Conservation (phyloP, 768 basidiomycete genomes). For the Saitozyma sp. region DNA sequence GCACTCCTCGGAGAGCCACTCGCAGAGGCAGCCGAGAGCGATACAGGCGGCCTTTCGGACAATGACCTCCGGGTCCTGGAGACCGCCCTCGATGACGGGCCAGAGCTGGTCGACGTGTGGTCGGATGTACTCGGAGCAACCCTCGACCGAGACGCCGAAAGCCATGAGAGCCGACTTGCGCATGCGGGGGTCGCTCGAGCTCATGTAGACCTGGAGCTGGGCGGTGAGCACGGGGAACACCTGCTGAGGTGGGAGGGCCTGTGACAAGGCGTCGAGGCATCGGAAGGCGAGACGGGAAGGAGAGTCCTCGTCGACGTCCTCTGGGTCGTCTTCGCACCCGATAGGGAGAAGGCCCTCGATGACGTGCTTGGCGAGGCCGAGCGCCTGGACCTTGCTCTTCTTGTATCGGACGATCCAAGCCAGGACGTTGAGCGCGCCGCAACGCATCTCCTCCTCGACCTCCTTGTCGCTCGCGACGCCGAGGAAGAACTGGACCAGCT, state of each 20-base stretch:
- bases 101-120: constrained; percentile 87
- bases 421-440: constrained; percentile 86
- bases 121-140: constrained; percentile 96
- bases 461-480: constrained; percentile 73
- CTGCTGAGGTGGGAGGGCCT: constrained; percentile 86
- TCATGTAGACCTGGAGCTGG: constrained; percentile 81
- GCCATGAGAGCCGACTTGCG: constrained; percentile 94
- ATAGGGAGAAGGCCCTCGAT: constrained; percentile 91
- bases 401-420: constrained; percentile 99
- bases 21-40: constrained; percentile 91
- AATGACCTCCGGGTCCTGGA: constrained; percentile 75
- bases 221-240: constrained; percentile 88
- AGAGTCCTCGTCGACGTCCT: constrained; percentile 83
- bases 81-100: constrained; percentile 87
- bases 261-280: constrained; percentile 87
- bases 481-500: constrained; percentile 85
- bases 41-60: constrained; percentile 96
- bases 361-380: constrained; percentile 79
- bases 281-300: constrained; percentile 92
- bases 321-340: constrained; percentile 87
- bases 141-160: constrained; percentile 92
- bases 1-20: constrained; percentile 95
- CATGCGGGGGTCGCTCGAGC: constrained; percentile 70
- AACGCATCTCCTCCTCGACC: constrained; percentile 75
- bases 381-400: constrained; percentile 88